Conservation (phyloP, 2,329 filamentous ascomycete species). For the Exophiala alcalophila region DNA sequence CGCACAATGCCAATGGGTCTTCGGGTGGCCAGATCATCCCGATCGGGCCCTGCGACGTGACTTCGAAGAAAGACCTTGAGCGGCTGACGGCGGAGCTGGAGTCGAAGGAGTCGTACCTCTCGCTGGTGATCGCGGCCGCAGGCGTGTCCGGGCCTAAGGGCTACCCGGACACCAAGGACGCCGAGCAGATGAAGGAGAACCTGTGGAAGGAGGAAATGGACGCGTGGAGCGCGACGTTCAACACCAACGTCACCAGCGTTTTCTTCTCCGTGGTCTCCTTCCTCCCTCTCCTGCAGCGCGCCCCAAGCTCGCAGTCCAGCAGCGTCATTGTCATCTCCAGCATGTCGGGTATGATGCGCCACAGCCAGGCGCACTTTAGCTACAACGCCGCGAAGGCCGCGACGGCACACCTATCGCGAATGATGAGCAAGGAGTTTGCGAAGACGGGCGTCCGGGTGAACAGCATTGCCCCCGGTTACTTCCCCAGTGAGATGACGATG, state of each 20-base stretch:
- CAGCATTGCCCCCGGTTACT: slow-evolving; percentile 67
- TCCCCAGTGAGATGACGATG: slow-evolving; percentile 62
- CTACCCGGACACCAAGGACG: slow-evolving; percentile 51
- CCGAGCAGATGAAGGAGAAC: slow-evolving; percentile 53
- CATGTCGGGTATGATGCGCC: slow-evolving; percentile 68
- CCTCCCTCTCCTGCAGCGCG: slow-evolving; percentile 63
- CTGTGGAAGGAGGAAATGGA: slow-evolving; percentile 64
- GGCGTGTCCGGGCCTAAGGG: slow-evolving; percentile 65
- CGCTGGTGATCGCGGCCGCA: slow-evolving; percentile 63
- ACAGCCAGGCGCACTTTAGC: slow-evolving; percentile 67
- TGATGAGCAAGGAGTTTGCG: slow-evolving; percentile 67
- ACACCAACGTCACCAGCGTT: slow-evolving; percentile 67
- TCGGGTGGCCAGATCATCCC: slow-evolving; percentile 54
- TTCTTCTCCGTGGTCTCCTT: slow-evolving; percentile 71
- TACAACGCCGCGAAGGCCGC: slow-evolving; percentile 73
- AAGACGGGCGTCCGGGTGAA: slow-evolving; percentile 68
- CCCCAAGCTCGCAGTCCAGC: slow-evolving; percentile 43
- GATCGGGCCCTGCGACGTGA: slow-evolving; percentile 58
- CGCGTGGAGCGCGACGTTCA: slow-evolving; percentile 65
- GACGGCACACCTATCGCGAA: slow-evolving; percentile 60
- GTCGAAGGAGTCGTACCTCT: slow-evolving; percentile 60
- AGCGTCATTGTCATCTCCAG: slow-evolving; percentile 62
- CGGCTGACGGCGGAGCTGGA: slow-evolving; percentile 55
- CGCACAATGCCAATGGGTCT: slow-evolving; percentile 25
- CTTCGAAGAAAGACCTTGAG: slow-evolving; percentile 58